Evolutionary conservation across 495 filamentous ascomycete genomes (phyloP), one percentile per base, ranked within the genome.

Genomic region (Penicillium lagena): DNA sequence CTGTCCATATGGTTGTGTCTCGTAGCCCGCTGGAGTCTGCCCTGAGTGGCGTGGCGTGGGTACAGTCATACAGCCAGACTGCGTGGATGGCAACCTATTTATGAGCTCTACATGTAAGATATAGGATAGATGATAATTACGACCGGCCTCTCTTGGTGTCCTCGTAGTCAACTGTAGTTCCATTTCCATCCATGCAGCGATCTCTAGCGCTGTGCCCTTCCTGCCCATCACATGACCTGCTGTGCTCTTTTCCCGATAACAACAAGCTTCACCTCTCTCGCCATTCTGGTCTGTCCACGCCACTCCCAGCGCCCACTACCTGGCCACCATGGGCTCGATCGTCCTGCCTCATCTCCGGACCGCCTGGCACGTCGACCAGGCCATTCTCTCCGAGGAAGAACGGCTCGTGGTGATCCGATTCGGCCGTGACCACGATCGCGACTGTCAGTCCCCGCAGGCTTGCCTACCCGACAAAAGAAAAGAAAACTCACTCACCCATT

Each of bases 291-390:
- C n/a, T n/a, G n/a, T n/a, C 36, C 12, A 37, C 41, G 39, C 29
- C 36, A 32, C 15, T n/a, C 14, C 17, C 17, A 30, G 11, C 32
- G 9, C 10, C 27, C 8, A 13, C 36, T 37, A n/a, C 14, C 49
- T 29, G 29, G 12, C 34, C 42, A 71, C 32, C 43, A 95, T 93
- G 86, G 88, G 90, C 58, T 95, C 89, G 43, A 86, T 97, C 43
- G 87, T 96, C 11, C 79, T 98, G 11, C 93, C 93, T 13, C 93
- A 98, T 67, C 78, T 98, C 30, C 77, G 80, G 44, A 94, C 87
- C 10, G 93, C 89, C 51, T 97, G 93, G 91, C 90, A 96, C 55
- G 89, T 96, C 46, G 90, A 96, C 70, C 90, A 95, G 69, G 87
- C 87, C 38, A 95, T 94, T 55, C 80, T 93, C 51, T 83, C 81